Base-by-base conservation (phyloP, 148 eudicot species). In the Silene conica region DNA sequence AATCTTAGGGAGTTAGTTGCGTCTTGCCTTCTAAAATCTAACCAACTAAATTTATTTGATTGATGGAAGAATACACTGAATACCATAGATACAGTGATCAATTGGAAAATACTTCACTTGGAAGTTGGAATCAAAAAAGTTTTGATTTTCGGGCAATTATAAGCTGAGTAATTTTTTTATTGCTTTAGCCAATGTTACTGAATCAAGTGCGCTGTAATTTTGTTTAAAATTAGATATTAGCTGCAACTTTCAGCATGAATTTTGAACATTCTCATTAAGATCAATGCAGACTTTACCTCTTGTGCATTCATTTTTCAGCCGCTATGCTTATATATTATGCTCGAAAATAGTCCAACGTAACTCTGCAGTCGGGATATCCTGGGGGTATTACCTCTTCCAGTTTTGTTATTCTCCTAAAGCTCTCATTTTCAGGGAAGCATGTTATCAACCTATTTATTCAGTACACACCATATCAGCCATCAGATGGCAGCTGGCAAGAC, bases 401-500 rank as follows among this genome's bases (percentile, higher is more conserved):
- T 10, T 57, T 57, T 60, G 14, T 75, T 31, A 58, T 21, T 22
- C 6, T 55, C 3, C 46, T 31, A 70, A 50, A 59, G 28, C 21
- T 65, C 11, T 19, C 26, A 22, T 43, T 54, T 77, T 41, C 76
- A 95, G 97, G 99, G 50, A 90, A 90, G 75, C 97, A 95, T 78
- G 99, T 95, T 54, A 82, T 95, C 77, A 89, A 89, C 84, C 82
- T 92, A 58, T 95, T 95, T 54, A 71, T 90, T 79, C 99, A 95
- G 67, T 95, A 89, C 80, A 95, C 97, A 20, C 99, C 99, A 41
- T 95, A 90, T 78, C 85, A 89, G 73, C 93, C 99, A 63, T 76
- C 83, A 18, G 96, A 95, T 61, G 99, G 97, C 71, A 89, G 92
- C 83, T 95, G 99, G 99, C 80, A 85, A 80, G 97, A 95, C 76